Conservation (phyloP, 805 yeast genomes). For the Candida multigemmis region DNA sequence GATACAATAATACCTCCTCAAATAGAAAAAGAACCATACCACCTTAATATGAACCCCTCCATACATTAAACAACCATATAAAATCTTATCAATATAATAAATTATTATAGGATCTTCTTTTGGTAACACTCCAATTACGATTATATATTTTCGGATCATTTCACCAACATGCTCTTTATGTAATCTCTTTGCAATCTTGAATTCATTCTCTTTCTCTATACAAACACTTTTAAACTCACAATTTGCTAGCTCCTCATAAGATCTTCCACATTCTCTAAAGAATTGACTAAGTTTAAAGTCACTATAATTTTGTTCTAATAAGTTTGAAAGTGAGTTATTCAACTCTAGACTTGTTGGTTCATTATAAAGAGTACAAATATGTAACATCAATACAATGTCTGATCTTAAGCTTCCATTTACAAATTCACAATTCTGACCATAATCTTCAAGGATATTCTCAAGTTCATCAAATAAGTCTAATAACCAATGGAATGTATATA, state of each 20-base stretch:
- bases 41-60: constrained; percentile 36
- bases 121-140: constrained; percentile 19
- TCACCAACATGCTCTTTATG: constrained; percentile 11
- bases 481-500: too few relatives aligned
- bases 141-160: constrained; percentile 29
- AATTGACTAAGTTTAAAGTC: constrained; percentile 16
- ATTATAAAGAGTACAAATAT: too few relatives aligned
- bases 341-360: too few relatives aligned
- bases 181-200: constrained; percentile 4
- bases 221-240: constrained; percentile 3
- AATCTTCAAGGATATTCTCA: too few relatives aligned
- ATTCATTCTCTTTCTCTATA: constrained; percentile 4
- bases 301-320: too few relatives aligned
- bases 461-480: too few relatives aligned
- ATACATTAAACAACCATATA: constrained; percentile 32
- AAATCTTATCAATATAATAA: constrained; percentile 24
- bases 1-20: constrained; percentile 18
- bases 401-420: too few relatives aligned
- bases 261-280: constrained; percentile 11
- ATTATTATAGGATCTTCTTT: constrained; percentile 29
- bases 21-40: constrained; percentile 32
- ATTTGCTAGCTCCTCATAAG: constrained; percentile 11
- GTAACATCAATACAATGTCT: too few relatives aligned
- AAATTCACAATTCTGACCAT: too few relatives aligned
- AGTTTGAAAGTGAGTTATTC: too few relatives aligned